phyloP scores from a whole-genome alignment of 2,329 filamentous ascomycete genomes.

The Cadophora malorum region DNA sequence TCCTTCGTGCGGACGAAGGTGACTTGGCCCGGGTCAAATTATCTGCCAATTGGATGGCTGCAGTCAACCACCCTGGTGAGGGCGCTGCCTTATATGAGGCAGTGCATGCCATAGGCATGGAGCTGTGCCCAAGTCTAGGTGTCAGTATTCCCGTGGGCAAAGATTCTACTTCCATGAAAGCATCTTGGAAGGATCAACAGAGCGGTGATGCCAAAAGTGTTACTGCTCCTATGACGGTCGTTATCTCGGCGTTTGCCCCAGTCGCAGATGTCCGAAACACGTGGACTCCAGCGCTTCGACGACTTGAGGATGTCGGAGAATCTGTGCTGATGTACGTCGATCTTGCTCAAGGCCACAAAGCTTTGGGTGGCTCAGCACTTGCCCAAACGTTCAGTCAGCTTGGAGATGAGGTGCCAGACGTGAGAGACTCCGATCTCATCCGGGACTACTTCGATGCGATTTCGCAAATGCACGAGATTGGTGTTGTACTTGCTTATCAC shows the following conservation, averaged over 20 bases:
- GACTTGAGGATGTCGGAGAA: slow-evolving; percentile 86
- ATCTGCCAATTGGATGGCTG: slow-evolving; percentile 99
- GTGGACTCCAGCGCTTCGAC: slow-evolving; percentile 89
- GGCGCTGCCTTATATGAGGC: slow-evolving; percentile 92
- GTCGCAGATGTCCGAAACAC: slow-evolving; percentile 84
- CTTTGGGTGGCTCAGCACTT: slow-evolving; percentile 88
- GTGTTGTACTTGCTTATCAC: slow-evolving; percentile 89
- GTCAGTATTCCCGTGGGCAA: slow-evolving; percentile 96
- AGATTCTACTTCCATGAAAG: slow-evolving; percentile 99
- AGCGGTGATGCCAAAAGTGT: slow-evolving; percentile 78
- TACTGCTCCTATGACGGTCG: slow-evolving; percentile 87
- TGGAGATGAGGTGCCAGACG: slow-evolving; percentile 84
- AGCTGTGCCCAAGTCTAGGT: slow-evolving; percentile 87
- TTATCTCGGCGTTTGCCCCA: slow-evolving; percentile 88
- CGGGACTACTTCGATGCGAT: slow-evolving; percentile 93
- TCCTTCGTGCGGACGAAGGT: slow-evolving; percentile 46
- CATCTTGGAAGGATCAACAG: slow-evolving; percentile 82
- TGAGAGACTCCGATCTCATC: slow-evolving; percentile 80
- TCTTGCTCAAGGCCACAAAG: slow-evolving; percentile 78
- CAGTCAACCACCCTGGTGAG: slow-evolving; percentile 91
- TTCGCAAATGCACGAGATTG: slow-evolving; percentile 66
- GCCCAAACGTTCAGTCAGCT: slow-evolving; percentile 89
- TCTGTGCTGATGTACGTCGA: slow-evolving; percentile 91
- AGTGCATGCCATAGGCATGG: slow-evolving; percentile 90
- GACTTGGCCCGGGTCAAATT: slow-evolving; percentile 81